Evolutionary conservation across 805 yeast species (phyloP).

Genomic region (Danielia oregonensis): DNA sequence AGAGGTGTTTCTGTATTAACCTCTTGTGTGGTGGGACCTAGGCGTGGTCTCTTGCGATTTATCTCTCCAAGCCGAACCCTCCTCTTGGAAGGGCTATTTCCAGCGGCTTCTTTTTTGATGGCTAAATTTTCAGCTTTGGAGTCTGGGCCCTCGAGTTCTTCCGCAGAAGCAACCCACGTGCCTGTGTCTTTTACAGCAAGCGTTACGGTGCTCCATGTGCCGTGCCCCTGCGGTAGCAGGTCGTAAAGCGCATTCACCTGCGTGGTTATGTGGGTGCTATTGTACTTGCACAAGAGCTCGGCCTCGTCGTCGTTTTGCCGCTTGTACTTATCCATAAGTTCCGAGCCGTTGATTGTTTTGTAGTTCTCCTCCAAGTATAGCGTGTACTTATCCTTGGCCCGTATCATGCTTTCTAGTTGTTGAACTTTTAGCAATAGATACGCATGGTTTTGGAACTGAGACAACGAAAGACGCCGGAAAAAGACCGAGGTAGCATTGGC

Average conservation of each 20-base stretch:
- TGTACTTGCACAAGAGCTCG: conserved; percentile 1
- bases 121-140: not conserved
- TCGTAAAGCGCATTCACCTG: too few species aligned
- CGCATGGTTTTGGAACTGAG: conserved; percentile 20
- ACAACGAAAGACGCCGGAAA: conserved; percentile 18
- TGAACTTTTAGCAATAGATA: conserved; percentile 16
- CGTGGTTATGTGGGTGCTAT: too few species aligned
- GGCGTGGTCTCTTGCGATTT: too few species aligned
- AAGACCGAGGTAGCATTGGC: conserved; percentile 9
- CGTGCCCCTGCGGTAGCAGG: too few species aligned
- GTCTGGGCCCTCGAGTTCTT: too few species aligned
- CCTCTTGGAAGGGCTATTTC: too few species aligned
- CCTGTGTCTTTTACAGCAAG: conserved; percentile 2
- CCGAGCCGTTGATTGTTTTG: conserved; percentile 31
- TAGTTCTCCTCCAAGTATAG: conserved; percentile 33
- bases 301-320: conserved; percentile 13
- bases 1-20: not conserved
- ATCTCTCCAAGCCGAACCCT: too few species aligned
- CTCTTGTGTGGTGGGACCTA: too few species aligned
- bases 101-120: not conserved
- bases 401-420: conserved; percentile 19
- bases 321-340: conserved; percentile 27
- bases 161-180: conserved; percentile 2
- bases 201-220: not conserved
- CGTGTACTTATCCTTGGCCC: conserved; percentile 29